These are phyloP conservation scores for Boletus speciosus DNA, from an alignment of 768 basidiomycete species.

Conservation along the genomic window DNA sequence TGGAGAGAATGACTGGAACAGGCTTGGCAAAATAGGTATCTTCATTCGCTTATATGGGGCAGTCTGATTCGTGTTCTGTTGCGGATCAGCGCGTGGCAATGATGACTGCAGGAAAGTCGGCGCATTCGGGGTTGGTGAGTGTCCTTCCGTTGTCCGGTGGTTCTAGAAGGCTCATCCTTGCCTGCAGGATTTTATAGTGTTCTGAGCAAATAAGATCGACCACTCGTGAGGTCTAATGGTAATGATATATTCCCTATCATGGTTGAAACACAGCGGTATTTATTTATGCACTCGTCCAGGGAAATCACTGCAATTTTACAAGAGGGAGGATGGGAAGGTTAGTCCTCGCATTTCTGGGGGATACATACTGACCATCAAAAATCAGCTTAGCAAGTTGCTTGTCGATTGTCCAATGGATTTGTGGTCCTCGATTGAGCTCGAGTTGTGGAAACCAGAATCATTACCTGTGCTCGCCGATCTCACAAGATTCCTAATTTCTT, in stretches of 20 bases:
- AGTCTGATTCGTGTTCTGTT: not conserved
- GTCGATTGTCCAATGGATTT: not conserved
- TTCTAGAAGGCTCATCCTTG: not conserved
- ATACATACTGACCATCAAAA: not conserved
- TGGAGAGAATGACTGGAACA: conserved; percentile 5
- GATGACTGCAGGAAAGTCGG: conserved; percentile 6
- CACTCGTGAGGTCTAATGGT: conserved; percentile 10
- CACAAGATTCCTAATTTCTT: conserved; percentile 12
- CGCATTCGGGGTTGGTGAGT: conserved; percentile 12
- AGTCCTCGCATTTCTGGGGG: not conserved
- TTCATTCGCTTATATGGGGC: not conserved
- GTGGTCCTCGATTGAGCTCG: conserved; percentile 9
- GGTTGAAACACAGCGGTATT: not conserved
- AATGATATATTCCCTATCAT: not conserved
- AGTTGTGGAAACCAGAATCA: conserved; percentile 1
- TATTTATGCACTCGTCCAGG: not conserved
- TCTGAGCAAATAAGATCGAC: conserved; percentile 11
- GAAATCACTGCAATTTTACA: not conserved
- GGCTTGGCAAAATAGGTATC: conserved; percentile 13
- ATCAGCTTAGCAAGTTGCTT: conserved; percentile 1
- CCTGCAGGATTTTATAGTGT: conserved; percentile 14
- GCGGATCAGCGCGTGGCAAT: conserved; percentile 8
- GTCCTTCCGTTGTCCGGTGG: not conserved
- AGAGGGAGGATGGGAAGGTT: conserved; percentile 6
- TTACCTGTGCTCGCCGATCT: conserved; percentile 5